These are phyloP conservation scores for Metschnikowia orientalis DNA, from an alignment of 805 yeast species.

Conservation along the genomic window DNA sequence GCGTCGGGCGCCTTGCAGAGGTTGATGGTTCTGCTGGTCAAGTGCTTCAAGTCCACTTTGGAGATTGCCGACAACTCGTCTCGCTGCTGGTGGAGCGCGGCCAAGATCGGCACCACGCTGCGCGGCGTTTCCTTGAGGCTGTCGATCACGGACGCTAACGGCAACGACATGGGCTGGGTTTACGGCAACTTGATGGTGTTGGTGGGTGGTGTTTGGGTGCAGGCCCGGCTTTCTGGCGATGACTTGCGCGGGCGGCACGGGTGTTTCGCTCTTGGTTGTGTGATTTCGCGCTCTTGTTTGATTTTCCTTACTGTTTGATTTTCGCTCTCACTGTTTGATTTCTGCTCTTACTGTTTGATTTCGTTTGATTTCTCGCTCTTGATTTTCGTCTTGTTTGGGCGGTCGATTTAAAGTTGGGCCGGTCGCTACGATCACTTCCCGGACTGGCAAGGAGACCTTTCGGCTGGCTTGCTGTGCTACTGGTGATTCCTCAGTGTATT, in stretches of 20 bases:
- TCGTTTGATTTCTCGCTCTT: too few relatives aligned
- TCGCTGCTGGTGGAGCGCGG: slow-evolving; percentile 26
- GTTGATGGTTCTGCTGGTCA: slow-evolving; percentile 42
- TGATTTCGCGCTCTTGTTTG: too few relatives aligned
- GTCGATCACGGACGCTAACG: slow-evolving; percentile 23
- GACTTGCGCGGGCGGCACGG: slow-evolving; percentile 1
- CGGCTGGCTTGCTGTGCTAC: too few relatives aligned
- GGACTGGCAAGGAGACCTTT: too few relatives aligned
- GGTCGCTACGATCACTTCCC: too few relatives aligned
- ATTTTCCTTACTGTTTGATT: too few relatives aligned
- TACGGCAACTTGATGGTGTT: slow-evolving; percentile 1
- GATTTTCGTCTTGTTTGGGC: background rate
- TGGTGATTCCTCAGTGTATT: too few relatives aligned
- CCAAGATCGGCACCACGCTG: slow-evolving; percentile 29
- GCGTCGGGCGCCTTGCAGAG: slow-evolving; percentile 42
- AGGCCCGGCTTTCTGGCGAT: slow-evolving; percentile 3
- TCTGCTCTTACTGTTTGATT: too few relatives aligned
- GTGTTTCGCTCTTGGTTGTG: too few relatives aligned
- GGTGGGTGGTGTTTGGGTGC: background rate
- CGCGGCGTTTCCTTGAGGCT: slow-evolving; percentile 23
- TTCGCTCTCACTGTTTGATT: too few relatives aligned
- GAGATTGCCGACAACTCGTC: slow-evolving; percentile 39
- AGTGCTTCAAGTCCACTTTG: slow-evolving; percentile 47
- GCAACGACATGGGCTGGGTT: slow-evolving; percentile 18
- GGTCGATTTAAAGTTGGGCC: too few relatives aligned